Base-by-base conservation (phyloP, 257 asterid species). In the Verbena officinalis region DNA sequence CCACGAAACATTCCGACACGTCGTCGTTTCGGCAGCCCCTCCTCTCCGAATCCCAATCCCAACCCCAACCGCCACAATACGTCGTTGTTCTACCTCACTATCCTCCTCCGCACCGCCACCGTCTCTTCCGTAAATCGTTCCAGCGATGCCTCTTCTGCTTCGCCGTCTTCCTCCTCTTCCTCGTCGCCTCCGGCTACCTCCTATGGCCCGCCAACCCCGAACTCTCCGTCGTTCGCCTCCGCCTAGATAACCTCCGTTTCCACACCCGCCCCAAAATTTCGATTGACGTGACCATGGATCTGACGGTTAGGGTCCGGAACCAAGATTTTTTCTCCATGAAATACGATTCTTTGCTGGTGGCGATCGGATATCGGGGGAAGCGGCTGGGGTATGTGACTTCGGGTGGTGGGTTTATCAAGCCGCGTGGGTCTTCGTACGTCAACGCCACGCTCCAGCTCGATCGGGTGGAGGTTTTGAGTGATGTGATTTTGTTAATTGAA, bases 131-230 rank as follows among this genome's bases (percentile, higher is more conserved):
- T 14, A 78, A 59, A 17, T 58, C 82, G 3, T 73, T 80, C 23
- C 85, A 73, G 4, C 81, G 89, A 60, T 61, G 77, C 34, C 20
- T 81, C 15, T 55, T 73, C 83, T 77, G 75, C 75, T 21, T 70
- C 71, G 66, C 84, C 34, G 19, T 73, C 43, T 48, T 73, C 38
- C n/a, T 79, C 63, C 73, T 88, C 64, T 57, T 81, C 81, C 76
- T 85, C 71, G 68, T 70, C 54, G 81, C 84, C 55, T 81, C 85
- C 65, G 64, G 65, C 14, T 86, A 81, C 73, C 59, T 94, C 61
- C 68, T 94, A 64, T 94, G 86, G 89, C 99, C 99, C 0, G 84
- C 95, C 61, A 80, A 86, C 46, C 99, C 99, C 2, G 59, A 79
- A 0, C 67, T 94, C 71, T 79, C 94, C 62, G 44, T 90, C 53